phyloP scores from a whole-genome alignment of 116 monocot genomes.

The Iris pallida region DNA sequence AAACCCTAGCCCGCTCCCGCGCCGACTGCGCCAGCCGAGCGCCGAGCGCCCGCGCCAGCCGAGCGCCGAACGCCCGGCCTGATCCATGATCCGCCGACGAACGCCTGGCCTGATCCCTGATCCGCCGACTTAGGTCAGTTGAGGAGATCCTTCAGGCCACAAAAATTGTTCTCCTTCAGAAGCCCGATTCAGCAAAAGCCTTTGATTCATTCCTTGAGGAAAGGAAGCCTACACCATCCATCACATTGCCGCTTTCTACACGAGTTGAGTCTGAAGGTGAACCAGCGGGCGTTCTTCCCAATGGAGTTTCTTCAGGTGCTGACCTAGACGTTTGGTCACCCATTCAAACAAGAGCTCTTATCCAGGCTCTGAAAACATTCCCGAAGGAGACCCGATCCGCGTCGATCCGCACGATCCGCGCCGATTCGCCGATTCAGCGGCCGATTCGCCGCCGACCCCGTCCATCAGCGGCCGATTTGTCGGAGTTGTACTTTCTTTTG shows the following conservation, averaged over 20 bases:
- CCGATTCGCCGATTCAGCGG: too few relatives aligned
- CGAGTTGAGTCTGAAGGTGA: constrained; percentile 43
- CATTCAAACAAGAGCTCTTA: constrained; percentile 67
- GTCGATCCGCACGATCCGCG: too few relatives aligned
- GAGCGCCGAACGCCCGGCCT: too few relatives aligned
- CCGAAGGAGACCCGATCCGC: constrained; percentile 82
- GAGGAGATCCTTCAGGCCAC: constrained; percentile 89
- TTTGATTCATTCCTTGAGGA: constrained; percentile 93
- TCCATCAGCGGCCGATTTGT: too few relatives aligned
- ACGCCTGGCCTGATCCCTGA: too few relatives aligned
- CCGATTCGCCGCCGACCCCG: too few relatives aligned
- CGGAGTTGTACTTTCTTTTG: too few relatives aligned
- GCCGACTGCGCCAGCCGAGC: too few relatives aligned
- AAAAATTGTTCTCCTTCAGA: constrained; percentile 88
- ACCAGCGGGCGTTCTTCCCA: constrained; percentile 9
- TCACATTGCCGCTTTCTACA: constrained; percentile 70
- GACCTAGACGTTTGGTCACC: constrained; percentile 65
- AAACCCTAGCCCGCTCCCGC: too few relatives aligned
- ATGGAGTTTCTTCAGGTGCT: constrained; percentile 28
- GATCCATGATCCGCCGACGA: too few relatives aligned
- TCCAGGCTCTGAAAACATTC: constrained; percentile 80
- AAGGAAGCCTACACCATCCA: constrained; percentile 61
- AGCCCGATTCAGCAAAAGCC: constrained; percentile 75
- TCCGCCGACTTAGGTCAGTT: too few relatives aligned
- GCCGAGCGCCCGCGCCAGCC: too few relatives aligned